phyloP scores from a whole-genome alignment of 2,329 filamentous ascomycete species.

The Cryphonectria carpinicola region DNA sequence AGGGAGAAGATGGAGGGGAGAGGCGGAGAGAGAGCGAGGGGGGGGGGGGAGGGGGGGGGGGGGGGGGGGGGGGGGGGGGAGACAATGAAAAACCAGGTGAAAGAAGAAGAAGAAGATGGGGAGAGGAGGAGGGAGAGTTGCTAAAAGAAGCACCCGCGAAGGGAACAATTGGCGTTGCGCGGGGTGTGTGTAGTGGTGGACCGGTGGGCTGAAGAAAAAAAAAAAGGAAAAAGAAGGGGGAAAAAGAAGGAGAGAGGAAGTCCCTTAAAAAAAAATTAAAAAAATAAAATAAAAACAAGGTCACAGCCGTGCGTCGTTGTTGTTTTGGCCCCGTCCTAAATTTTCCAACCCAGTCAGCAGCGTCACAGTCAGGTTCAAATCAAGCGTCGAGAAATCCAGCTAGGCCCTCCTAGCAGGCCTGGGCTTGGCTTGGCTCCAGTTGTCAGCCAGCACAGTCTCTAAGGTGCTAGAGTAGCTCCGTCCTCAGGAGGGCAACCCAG shows the following conservation, averaged over 20 bases:
- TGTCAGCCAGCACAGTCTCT: slow-evolving; percentile 2
- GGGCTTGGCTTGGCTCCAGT: slow-evolving; percentile 3
- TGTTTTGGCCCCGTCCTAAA: slow-evolving; percentile 22
- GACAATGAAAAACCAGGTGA: slow-evolving; percentile 27
- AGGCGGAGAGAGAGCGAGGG: no score
- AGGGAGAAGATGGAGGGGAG: no score
- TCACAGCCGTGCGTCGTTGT: slow-evolving; percentile 26
- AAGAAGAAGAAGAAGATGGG: slow-evolving; percentile 20
- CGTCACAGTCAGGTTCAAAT: slow-evolving; percentile 15
- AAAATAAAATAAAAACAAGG: not conserved
- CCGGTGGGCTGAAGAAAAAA: slow-evolving; percentile 20
- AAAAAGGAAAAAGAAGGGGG: slow-evolving; percentile 9
- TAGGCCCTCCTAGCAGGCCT: slow-evolving; percentile 2
- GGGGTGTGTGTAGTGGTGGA: slow-evolving; percentile 26
- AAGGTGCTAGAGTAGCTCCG: not conserved
- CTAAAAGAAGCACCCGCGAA: slow-evolving; percentile 26
- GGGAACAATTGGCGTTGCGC: slow-evolving; percentile 29
- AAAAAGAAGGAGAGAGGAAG: slow-evolving; percentile 9
- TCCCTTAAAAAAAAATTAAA: not conserved
- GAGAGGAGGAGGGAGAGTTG: slow-evolving; percentile 14
- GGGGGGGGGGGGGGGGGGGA: no score
- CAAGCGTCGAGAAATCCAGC: not conserved
- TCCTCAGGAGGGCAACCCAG: not conserved
- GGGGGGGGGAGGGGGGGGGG: no score
- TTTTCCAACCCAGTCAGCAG: slow-evolving; percentile 23